These are phyloP conservation scores for Monosporascus sp. DNA, from an alignment of 2,329 filamentous ascomycete genomes.

Conservation along the genomic window DNA sequence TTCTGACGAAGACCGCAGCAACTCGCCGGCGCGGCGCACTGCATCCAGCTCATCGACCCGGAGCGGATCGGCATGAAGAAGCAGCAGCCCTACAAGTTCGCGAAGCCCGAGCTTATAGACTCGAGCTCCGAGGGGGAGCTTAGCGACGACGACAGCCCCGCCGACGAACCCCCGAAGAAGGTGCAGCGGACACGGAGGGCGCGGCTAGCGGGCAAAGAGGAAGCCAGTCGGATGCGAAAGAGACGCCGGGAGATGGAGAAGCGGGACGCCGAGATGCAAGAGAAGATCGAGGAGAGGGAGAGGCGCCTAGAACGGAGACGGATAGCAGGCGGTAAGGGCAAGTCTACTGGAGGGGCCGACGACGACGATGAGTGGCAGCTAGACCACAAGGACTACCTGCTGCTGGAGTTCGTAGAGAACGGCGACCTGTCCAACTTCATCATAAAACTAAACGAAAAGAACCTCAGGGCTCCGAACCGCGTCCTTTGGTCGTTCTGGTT, in stretches of 20 bases:
- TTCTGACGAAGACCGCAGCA: constrained; percentile 1
- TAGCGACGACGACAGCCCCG: constrained; percentile 10
- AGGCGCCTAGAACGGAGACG: no score
- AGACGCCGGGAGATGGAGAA: no score
- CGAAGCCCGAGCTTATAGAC: neutral
- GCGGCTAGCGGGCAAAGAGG: no score
- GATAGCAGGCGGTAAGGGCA: no score
- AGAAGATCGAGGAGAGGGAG: no score
- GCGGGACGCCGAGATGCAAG: no score
- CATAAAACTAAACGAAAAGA: neutral
- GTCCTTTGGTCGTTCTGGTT: constrained; percentile 20
- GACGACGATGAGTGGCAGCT: neutral
- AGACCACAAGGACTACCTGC: neutral
- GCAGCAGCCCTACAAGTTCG: constrained; percentile 2
- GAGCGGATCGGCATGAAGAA: neutral
- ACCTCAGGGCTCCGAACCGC: neutral
- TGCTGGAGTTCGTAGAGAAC: neutral
- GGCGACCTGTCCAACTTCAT: neutral
- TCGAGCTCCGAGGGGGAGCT: constrained; percentile 5
- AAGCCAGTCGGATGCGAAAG: no score
- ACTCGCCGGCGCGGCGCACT: constrained; percentile 13
- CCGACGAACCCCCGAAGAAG: neutral
- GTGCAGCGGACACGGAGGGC: no score
- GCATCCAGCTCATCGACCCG: constrained; percentile 8
- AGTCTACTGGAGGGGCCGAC: no score